Percentiles rank a stretch among this genome's conserved stretches.
Evolutionary conservation across 2,329 filamentous ascomycete species (phyloP).

Genomic region (Arachnopeziza araneosa): DNA sequence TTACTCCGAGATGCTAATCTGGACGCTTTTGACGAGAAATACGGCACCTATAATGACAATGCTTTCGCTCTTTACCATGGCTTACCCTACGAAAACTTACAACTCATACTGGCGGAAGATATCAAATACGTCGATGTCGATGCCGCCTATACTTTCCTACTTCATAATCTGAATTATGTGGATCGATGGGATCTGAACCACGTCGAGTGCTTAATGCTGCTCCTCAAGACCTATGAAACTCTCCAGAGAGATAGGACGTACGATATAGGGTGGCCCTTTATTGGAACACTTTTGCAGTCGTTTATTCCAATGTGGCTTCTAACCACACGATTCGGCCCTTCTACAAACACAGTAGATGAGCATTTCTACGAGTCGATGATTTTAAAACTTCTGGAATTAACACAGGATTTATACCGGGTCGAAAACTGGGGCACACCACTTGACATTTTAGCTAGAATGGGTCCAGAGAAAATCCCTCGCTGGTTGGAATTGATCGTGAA

Average conservation of each 20-base stretch:
- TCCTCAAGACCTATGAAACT: background rate
- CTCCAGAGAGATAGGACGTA: background rate
- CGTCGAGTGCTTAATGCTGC: background rate
- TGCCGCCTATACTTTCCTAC: background rate
- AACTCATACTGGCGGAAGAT: background rate
- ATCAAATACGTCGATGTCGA: background rate
- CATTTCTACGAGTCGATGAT: background rate
- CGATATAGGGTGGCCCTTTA: background rate
- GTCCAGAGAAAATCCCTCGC: background rate
- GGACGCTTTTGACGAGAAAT: background rate
- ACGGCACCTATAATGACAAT: background rate
- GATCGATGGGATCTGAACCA: background rate
- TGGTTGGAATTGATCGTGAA: background rate
- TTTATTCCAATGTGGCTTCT: background rate
- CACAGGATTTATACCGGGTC: background rate
- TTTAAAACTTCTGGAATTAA: background rate
- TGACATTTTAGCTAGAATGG: background rate
- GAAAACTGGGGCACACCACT: background rate
- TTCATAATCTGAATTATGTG: background rate
- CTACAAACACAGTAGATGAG: background rate
- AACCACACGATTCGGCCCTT: background rate
- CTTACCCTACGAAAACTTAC: background rate
- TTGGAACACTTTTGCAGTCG: background rate
- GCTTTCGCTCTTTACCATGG: background rate
- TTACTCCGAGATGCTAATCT: background rate